Evolutionary conservation across 306 rosid species (phyloP).

Genomic region (Lathyrus aphaca): DNA sequence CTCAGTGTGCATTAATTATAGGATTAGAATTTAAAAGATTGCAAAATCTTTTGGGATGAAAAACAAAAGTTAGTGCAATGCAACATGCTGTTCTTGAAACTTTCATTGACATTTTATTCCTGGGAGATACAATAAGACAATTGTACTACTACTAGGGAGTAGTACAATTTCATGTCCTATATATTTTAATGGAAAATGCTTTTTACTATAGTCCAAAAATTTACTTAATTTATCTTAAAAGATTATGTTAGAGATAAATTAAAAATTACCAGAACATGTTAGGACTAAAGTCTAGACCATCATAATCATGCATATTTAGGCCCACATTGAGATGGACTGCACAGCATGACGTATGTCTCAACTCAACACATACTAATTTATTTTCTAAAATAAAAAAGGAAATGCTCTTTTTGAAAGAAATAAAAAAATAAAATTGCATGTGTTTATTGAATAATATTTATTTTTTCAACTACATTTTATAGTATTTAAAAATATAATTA

Average conservation of each 20-base stretch:
- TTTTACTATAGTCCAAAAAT: neutral
- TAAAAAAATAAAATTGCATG: neutral
- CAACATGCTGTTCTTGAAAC: constrained; percentile 9
- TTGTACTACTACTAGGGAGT: neutral
- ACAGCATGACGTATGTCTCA: constrained; percentile 23
- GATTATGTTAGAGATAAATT: neutral
- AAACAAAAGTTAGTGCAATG: neutral
- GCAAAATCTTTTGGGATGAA: too few relatives aligned
- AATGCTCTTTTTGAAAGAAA: neutral
- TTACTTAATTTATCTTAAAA: constrained; percentile 15
- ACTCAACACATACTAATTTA: neutral
- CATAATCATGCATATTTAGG: constrained; percentile 18
- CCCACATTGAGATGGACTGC: constrained; percentile 39
- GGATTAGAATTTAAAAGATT: neutral
- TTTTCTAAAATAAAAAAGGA: neutral
- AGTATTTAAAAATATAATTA: neutral
- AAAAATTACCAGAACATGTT: neutral
- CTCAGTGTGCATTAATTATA: neutral
- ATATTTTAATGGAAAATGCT: neutral
- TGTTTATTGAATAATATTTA: neutral
- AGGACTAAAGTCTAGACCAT: neutral
- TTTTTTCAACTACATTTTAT: neutral
- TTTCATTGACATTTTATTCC: constrained; percentile 29
- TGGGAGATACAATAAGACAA: constrained; percentile 5
- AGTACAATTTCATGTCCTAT: neutral